These are phyloP conservation scores for Penicillium robsamsonii DNA, from an alignment of 495 filamentous ascomycete species.

Conservation along the genomic window DNA sequence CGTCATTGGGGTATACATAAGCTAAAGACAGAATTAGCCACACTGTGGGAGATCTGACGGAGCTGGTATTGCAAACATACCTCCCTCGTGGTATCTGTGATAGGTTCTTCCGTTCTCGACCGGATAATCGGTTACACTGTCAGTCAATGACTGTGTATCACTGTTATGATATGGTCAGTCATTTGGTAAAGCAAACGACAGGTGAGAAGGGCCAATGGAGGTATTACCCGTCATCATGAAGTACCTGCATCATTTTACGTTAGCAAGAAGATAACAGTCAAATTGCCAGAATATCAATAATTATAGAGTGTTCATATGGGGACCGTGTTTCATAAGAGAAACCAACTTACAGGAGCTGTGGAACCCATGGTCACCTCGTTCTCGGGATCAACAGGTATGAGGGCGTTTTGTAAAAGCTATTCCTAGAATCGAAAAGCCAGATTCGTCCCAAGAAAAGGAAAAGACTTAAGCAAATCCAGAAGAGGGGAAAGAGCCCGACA, in stretches of 20 bases:
- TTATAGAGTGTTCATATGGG: not conserved
- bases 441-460: constrained; percentile 14
- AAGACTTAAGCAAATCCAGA: constrained; percentile 6
- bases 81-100: constrained; percentile 56
- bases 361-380: constrained; percentile 21
- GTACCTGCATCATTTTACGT: constrained; percentile 24
- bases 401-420: not conserved
- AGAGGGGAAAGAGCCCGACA: constrained; percentile 33
- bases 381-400: constrained; percentile 6
- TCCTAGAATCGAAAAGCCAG: constrained; percentile 5
- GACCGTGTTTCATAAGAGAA: not conserved
- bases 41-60: not conserved
- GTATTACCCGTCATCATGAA: constrained; percentile 24
- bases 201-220: not conserved
- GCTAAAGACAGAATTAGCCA: constrained; percentile 29
- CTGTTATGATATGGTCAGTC: constrained; percentile 23
- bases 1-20: constrained; percentile 59
- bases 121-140: constrained; percentile 51
- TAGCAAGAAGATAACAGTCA: constrained; percentile 18
- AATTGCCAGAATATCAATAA: constrained; percentile 1
- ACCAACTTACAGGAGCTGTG: constrained; percentile 24
- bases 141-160: constrained; percentile 51
- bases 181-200: not conserved
- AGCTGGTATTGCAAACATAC: constrained; percentile 31
- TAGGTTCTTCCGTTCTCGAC: constrained; percentile 57